Evolutionary conservation across 2,329 filamentous ascomycete species (phyloP), one percentile per base, ranked within the genome.

Genomic region (Penicillium sp.): DNA sequence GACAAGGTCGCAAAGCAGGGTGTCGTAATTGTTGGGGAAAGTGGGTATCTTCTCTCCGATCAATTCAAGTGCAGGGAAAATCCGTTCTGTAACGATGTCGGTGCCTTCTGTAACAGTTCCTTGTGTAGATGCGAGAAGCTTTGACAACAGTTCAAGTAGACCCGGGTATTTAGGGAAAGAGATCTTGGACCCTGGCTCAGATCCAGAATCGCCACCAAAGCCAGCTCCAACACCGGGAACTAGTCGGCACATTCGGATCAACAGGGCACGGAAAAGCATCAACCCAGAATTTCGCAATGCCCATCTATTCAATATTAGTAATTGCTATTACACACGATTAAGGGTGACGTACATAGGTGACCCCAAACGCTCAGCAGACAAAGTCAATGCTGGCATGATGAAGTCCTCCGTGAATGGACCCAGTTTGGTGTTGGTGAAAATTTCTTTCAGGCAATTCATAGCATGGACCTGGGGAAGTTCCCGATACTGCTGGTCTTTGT

Each of bases 261-360:
- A 88, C 5, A 96, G 78, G 55, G 90, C 90, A 48, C 92, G 85
- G 58, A 97, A 85, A 6, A 99, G 82, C 74, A 97, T 88, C 30
- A 97, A 74, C 2, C 91, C 91, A 60, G 91, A 96, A 69, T 99
- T 99, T 1, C 92, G 86, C 50, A 99, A 91, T 0, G 92, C 90
- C 94, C 94, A 99, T 20, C 85, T 89, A 10, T 16, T 24, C 8
- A 13, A 25, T 16, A 38, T 67, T 44, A 64, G 57, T 20, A 18
- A 51, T 11, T 24, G 35, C 28, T 60, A 24, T 53, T 3, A 40
- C 16, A 7, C 24, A n/a, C 18, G 18, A 6, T 5, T 20, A 8
- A 14, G n/a, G 41, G 46, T 20, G 2, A 62, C 81, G 72, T 75
- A 89, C 83, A 94, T 84, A 53, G 88, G 81, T 0, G 90, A 94